Evolutionary conservation across 768 basidiomycete species (phyloP).

Genomic region (Leccinum rimulosum): DNA sequence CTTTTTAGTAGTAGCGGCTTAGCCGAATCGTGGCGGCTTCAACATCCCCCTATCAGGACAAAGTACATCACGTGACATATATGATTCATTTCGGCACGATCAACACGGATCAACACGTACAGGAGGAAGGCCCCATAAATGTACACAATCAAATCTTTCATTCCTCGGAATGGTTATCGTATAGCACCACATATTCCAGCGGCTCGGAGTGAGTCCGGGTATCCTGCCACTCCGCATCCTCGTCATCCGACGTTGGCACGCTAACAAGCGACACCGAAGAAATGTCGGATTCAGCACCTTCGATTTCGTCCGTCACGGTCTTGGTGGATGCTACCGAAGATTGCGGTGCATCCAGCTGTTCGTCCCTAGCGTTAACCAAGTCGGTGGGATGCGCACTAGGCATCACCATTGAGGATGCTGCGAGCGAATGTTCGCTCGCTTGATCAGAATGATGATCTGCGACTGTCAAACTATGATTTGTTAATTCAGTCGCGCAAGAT

Average conservation of each 20-base stretch:
- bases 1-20: background rate
- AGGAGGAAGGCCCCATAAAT: background rate
- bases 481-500: slow-evolving; percentile 1
- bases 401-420: slow-evolving; percentile 68
- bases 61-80: slow-evolving; percentile 11
- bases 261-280: slow-evolving; percentile 62
- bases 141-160: slow-evolving; percentile 17
- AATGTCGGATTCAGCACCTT: slow-evolving; percentile 36
- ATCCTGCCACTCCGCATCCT: slow-evolving; percentile 59
- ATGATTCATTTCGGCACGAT: background rate
- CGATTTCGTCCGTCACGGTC: slow-evolving; percentile 40
- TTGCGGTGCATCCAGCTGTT: slow-evolving; percentile 6
- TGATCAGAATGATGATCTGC: slow-evolving; percentile 43
- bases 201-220: slow-evolving; percentile 42
- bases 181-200: slow-evolving; percentile 70
- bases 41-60: slow-evolving; percentile 10
- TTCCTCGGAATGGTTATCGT: slow-evolving; percentile 62
- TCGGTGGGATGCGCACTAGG: slow-evolving; percentile 37
- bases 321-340: slow-evolving; percentile 20
- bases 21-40: background rate
- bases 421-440: slow-evolving; percentile 49
- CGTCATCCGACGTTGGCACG: slow-evolving; percentile 53
- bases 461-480: slow-evolving; percentile 58
- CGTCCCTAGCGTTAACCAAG: slow-evolving; percentile 12
- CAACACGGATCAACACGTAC: background rate